phyloP scores from a whole-genome alignment of 371 early-diverging fungal species.

The Haplosporangium sp. region DNA sequence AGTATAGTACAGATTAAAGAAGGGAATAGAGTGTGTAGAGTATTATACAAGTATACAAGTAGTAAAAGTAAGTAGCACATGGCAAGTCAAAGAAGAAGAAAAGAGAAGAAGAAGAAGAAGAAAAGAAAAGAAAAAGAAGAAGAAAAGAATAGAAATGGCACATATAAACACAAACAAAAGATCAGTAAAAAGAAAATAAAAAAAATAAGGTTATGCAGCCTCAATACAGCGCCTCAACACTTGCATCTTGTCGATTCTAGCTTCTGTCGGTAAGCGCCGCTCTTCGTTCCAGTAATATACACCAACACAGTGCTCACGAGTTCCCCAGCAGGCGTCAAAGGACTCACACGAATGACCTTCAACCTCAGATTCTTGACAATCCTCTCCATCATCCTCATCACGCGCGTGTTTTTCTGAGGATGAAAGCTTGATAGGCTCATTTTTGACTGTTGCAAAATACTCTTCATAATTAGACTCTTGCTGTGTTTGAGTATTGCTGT shows the following conservation, averaged over 20 bases:
- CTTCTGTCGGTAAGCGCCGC: not conserved
- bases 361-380: not conserved
- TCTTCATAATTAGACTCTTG: not conserved
- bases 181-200: no score
- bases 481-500: not conserved
- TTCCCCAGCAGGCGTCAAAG: slow-evolving; percentile 18
- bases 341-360: slow-evolving; percentile 9
- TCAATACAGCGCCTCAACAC: not conserved
- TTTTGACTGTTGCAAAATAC: not conserved
- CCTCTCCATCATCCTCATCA: slow-evolving; percentile 8
- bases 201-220: not conserved
- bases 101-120: no score
- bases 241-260: not conserved
- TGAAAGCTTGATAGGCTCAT: not conserved
- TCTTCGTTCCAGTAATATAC: slow-evolving; percentile 3
- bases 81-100: no score
- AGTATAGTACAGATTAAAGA: no score
- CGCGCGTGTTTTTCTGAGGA: slow-evolving; percentile 8
- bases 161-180: no score
- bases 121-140: not conserved
- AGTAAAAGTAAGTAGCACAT: no score
- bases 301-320: slow-evolving; percentile 1
- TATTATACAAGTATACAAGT: no score
- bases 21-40: no score
- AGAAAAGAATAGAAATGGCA: not conserved